phyloP scores from a whole-genome alignment of 805 yeast genomes.

The Torulaspora gathmanii region DNA sequence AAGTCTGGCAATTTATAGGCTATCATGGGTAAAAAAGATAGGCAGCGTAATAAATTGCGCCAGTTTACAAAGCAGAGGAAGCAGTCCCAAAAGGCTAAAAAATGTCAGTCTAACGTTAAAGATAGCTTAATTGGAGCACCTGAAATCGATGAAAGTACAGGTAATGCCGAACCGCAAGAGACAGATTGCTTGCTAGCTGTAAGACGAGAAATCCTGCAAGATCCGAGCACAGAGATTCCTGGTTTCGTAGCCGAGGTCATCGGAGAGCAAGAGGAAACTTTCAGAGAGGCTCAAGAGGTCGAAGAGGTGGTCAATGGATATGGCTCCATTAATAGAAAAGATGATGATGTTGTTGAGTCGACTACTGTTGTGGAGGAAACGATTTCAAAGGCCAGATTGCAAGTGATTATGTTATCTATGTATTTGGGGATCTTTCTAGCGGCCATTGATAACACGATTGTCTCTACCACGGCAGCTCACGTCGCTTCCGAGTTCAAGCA shows the following conservation, averaged over 20 bases:
- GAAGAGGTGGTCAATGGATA: background rate
- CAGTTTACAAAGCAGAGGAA: slow-evolving; percentile 10
- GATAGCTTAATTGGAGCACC: background rate
- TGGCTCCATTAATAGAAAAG: slow-evolving; percentile 12
- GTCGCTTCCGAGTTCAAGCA: slow-evolving; percentile 68
- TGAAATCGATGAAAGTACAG: background rate
- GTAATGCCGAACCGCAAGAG: background rate
- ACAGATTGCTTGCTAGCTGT: slow-evolving; percentile 8
- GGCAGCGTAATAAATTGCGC: slow-evolving; percentile 16
- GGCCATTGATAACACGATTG: slow-evolving; percentile 63
- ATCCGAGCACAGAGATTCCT: slow-evolving; percentile 33
- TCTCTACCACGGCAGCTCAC: slow-evolving; percentile 57
- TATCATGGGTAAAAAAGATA: slow-evolving; percentile 17
- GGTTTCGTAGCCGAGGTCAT: slow-evolving; percentile 37
- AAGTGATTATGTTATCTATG: slow-evolving; percentile 40
- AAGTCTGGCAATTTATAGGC: too few relatives aligned
- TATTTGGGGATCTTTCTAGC: slow-evolving; percentile 52
- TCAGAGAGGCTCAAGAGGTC: slow-evolving; percentile 2
- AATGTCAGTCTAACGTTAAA: background rate
- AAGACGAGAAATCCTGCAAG: slow-evolving; percentile 20
- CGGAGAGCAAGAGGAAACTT: slow-evolving; percentile 28
- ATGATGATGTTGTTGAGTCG: background rate
- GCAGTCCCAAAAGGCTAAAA: slow-evolving; percentile 1
- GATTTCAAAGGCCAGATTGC: slow-evolving; percentile 19
- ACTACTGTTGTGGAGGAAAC: slow-evolving; percentile 5